Percentiles rank a stretch among this genome's conserved stretches.
Evolutionary conservation across 768 basidiomycete species (phyloP).

Genomic region (Cubamyces lactineus): DNA sequence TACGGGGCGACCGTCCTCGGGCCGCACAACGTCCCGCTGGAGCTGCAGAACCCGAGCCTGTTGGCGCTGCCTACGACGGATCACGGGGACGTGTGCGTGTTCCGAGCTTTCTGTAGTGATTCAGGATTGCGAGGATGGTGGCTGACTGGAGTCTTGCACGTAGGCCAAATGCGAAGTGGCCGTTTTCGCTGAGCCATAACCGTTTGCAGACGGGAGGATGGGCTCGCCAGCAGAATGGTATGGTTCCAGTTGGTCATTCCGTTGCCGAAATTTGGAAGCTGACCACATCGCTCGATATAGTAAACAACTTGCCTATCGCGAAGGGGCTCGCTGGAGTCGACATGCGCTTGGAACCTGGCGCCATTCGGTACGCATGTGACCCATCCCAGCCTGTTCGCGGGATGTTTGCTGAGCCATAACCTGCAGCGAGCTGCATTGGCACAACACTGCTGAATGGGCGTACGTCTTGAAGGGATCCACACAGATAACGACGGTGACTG

Average conservation of each 20-base stretch:
- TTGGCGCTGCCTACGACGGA: constrained; percentile 41
- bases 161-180: constrained; percentile 59
- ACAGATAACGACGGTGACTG: constrained; percentile 52
- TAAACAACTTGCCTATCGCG: constrained; percentile 52
- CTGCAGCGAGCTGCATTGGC: constrained; percentile 38
- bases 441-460: constrained; percentile 37
- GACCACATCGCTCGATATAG: constrained; percentile 32
- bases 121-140: background rate
- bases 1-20: constrained; percentile 36
- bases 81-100: constrained; percentile 34
- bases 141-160: background rate
- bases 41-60: constrained; percentile 37
- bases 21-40: constrained; percentile 38
- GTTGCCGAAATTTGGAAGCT: background rate
- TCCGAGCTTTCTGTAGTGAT: background rate
- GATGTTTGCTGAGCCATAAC: background rate
- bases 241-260: constrained; percentile 6
- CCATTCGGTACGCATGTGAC: constrained; percentile 27
- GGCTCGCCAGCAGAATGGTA: constrained; percentile 60
- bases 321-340: constrained; percentile 40
- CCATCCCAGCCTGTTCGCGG: too few relatives aligned
- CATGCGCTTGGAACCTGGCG: constrained; percentile 38
- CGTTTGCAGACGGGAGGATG: constrained; percentile 62
- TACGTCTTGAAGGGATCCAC: constrained; percentile 35
- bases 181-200: constrained; percentile 57